Evolutionary conservation across 1,284 basidiomycete genomes (phyloP), one percentile per base, ranked within the genome.

Genomic region (Cystobasidiaceae sp.): DNA sequence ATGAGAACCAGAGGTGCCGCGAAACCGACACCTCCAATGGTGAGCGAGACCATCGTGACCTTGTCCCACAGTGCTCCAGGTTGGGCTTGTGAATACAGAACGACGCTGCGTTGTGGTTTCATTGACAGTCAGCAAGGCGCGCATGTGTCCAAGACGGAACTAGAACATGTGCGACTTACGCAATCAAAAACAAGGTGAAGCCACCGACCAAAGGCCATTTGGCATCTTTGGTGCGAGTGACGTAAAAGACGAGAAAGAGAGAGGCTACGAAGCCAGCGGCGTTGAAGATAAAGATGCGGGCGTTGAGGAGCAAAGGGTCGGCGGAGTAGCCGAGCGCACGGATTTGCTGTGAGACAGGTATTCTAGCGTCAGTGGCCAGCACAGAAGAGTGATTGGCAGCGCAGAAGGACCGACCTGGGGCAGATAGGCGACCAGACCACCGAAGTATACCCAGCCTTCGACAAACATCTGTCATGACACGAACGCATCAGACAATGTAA

Each of bases 1-100:
- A 68, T 45, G 32, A 68, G 54, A 19, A 66, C 62, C 25, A 68
- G 62, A 15, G 67, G 67, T 13, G 67, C 61, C 17, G 62, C 44
- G 55, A 68, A 68, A 9, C 67, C 67, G 34, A 68, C 34, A 19
- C 67, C 67, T 28, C 46, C 67, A 32, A 68, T 54, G 28, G 39
- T 39, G n/a, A 39, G 37, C 37, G 37, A 39, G 11, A 11, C 37
- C 37, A 39, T 39, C 11, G 37, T 39, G 37, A 39, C 37, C n/a
- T 39, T 39, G n/a, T 39, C 6, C 48, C 48, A 25, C 28, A n/a
- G 21, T 17, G 17, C n/a, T 21, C 6, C 5, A 4, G 21, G 28
- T 9, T 5, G 9, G 11, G 23, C 11, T 48, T 48, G 23, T 11
- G 9, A 50, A n/a, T 7, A 50, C 17, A 21, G 28, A 50, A 28